Conservation (phyloP, 148 eudicot genomes). For the Rhododendron henanense region DNA sequence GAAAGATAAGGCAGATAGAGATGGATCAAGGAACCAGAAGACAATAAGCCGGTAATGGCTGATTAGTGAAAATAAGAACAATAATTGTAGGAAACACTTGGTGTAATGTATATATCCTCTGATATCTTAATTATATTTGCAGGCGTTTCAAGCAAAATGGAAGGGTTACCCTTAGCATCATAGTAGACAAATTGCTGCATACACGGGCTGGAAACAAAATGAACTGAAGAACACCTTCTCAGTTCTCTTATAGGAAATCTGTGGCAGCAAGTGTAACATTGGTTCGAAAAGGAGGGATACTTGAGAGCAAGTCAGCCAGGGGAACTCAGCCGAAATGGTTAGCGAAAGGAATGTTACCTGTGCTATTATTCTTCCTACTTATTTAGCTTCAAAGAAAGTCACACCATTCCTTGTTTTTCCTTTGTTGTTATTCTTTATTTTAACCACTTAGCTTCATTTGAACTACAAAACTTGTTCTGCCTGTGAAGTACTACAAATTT, state of each 20-base stretch:
- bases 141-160: background rate
- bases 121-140: background rate
- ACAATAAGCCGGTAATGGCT: no score
- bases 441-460: background rate
- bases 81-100: background rate
- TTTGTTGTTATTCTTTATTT: no score
- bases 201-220: background rate
- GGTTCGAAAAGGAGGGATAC: background rate
- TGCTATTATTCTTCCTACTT: background rate
- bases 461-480: background rate
- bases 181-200: background rate
- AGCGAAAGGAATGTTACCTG: background rate
- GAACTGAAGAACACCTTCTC: background rate
- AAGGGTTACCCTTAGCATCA: background rate
- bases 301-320: background rate
- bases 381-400: background rate
- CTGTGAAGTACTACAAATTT: background rate
- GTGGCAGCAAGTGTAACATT: background rate
- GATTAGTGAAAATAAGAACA: no score
- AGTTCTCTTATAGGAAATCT: background rate
- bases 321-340: background rate
- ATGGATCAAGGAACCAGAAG: background rate
- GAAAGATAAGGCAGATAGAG: background rate
- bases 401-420: no score
- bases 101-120: background rate